A percentile compares a stretch with the other conserved stretches of the same genome.
These are phyloP conservation scores for Vaccinium macrocarpon DNA, from an alignment of 148 eudicot species.

Conservation along the genomic window DNA sequence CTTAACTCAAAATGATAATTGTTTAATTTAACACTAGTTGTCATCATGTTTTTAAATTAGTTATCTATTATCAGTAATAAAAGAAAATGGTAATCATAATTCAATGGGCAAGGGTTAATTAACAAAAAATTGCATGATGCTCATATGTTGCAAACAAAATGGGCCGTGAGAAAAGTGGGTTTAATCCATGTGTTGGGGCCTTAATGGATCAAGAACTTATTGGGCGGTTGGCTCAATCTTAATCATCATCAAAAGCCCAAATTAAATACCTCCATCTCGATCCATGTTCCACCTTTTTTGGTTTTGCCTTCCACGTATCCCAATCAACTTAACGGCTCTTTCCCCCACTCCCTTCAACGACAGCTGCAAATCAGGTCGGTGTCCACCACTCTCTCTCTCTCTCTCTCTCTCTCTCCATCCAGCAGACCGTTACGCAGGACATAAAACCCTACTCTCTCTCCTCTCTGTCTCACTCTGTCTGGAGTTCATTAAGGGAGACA, in stretches of 20 bases:
- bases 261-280: neutral
- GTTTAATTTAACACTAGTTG: too few relatives aligned
- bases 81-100: too few relatives aligned
- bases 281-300: neutral
- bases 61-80: too few relatives aligned
- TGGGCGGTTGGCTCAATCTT: neutral
- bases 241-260: neutral
- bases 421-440: slow-evolving; percentile 5
- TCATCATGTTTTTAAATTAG: too few relatives aligned
- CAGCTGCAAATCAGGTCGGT: slow-evolving; percentile 1
- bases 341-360: neutral
- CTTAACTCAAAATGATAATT: too few relatives aligned
- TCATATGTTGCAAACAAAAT: too few relatives aligned
- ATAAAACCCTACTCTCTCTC: slow-evolving; percentile 12
- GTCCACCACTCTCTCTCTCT: neutral
- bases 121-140: too few relatives aligned
- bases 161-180: too few relatives aligned
- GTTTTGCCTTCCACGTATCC: neutral
- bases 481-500: neutral
- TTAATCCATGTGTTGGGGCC: neutral
- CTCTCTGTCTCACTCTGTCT: slow-evolving; percentile 13
- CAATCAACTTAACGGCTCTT: slow-evolving; percentile 25
- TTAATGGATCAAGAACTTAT: neutral
- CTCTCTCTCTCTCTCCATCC: neutral
- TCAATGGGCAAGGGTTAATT: too few relatives aligned